Percentiles rank a stretch among this genome's conserved stretches.
Conservation (phyloP, 306 rosid genomes). For the Dalbergia cochinchinensis region DNA sequence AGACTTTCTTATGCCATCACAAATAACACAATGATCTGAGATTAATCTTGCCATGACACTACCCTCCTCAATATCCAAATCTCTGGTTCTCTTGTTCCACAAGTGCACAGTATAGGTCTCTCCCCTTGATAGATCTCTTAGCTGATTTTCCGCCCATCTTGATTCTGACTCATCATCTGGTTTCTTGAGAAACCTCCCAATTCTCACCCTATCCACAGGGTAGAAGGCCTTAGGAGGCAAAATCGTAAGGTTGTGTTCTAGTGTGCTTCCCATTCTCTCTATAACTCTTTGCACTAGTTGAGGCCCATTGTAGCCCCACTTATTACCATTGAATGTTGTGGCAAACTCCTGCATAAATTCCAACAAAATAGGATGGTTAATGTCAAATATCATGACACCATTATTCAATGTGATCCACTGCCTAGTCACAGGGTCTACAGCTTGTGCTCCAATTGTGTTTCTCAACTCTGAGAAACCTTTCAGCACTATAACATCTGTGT, state of each 20-base stretch:
- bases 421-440: constrained; percentile 45
- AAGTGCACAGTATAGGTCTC: constrained; percentile 64
- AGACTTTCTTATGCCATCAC: constrained; percentile 19
- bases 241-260: constrained; percentile 51
- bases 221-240: constrained; percentile 62
- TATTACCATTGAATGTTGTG: constrained; percentile 64
- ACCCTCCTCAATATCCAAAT: constrained; percentile 56
- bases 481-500: constrained; percentile 16
- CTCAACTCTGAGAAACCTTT: constrained; percentile 53
- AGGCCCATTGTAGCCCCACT: constrained; percentile 76
- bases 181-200: constrained; percentile 50
- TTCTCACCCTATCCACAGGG: constrained; percentile 65
- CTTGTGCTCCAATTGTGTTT: constrained; percentile 70
- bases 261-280: constrained; percentile 38
- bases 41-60: constrained; percentile 64
- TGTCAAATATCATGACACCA: constrained; percentile 69
- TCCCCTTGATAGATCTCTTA: constrained; percentile 29
- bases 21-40: constrained; percentile 57
- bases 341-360: constrained; percentile 70
- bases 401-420: constrained; percentile 66
- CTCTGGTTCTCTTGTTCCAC: constrained; percentile 66
- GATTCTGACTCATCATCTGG: constrained; percentile 44
- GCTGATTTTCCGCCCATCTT: constrained; percentile 51
- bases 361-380: constrained; percentile 62
- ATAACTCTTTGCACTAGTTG: constrained; percentile 69